Evolutionary conservation across 805 yeast species (phyloP).

Genomic region (Candida gorgasii): DNA sequence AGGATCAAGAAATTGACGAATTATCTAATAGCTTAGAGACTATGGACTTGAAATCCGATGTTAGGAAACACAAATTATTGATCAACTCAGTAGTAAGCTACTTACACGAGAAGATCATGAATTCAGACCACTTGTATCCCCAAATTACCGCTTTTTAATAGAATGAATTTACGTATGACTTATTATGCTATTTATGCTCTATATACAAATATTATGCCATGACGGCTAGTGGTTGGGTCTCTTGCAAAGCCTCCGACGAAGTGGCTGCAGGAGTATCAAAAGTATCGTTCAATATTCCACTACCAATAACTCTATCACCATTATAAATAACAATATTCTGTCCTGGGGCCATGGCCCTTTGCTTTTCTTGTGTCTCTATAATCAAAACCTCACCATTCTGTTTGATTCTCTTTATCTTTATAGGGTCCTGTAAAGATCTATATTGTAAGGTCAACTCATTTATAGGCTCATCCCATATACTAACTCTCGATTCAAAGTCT

Average conservation of each 20-base stretch:
- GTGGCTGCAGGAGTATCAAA: no score
- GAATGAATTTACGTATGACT: constrained; percentile 2
- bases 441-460: constrained; percentile 50
- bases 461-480: constrained; percentile 7
- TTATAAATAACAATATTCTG: constrained; percentile 78
- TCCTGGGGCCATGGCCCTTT: constrained; percentile 86
- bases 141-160: constrained; percentile 40
- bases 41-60: constrained; percentile 22
- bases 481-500: constrained; percentile 52
- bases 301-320: constrained; percentile 66
- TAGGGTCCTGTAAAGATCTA: constrained; percentile 70
- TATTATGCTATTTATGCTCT: neutral
- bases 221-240: no score
- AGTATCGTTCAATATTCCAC: constrained; percentile 27
- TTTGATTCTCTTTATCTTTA: constrained; percentile 27
- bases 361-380: constrained; percentile 44
- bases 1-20: constrained; percentile 16
- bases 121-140: constrained; percentile 33
- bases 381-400: constrained; percentile 21
- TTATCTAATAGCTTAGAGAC: constrained; percentile 14
- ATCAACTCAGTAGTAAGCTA: constrained; percentile 32
- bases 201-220: neutral
- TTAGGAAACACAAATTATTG: constrained; percentile 39
- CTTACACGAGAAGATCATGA: constrained; percentile 23
- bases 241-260: no score